Base-by-base conservation (phyloP, 2,329 filamentous ascomycete species). In the Cladosporium sp. region DNA sequence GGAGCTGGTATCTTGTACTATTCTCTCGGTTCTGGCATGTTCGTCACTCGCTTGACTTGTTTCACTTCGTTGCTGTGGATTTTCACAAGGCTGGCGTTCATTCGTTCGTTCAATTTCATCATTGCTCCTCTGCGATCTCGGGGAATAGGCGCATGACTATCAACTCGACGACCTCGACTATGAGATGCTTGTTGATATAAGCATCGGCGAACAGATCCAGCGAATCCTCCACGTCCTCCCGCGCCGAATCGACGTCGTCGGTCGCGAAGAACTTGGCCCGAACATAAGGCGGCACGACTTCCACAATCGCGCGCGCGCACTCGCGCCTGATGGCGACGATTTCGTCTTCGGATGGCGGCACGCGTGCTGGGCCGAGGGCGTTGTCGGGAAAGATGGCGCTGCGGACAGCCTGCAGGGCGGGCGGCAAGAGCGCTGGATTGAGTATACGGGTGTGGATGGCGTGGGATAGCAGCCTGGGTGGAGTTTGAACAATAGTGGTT, bases 131-230 rank as follows among this genome's bases (percentile, higher is more conserved):
- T 48, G 78, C 78, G 61, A 97, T 68, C 71, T 99, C 93, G 4
- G 93, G 93, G 64, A 96, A 80, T 55, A 97, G 69, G 57, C 86
- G 82, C 51, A 89, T 80, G n/a, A 96, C 74, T 2, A 96, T 67
- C 52, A 92, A 71, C 71, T 99, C 93, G 29, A 97, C 72, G 42
- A 93, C 76, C 39, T 82, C 78, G 64, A 95, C 96, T 59, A 96
- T 74, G 27, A 97, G 73, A 71, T 96, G 90, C 72, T 91, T 95
- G 71, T 99, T 99, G 70, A 90, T 86, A 71, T 96, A 96, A 45
- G 80, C 76, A 69, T 96, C 90, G 13, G 80, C 81, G 58, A 96
- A 85, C 32, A 91, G 75, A 60, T 86, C 82, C 41, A 97, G 75
- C 29, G 47, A 54, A 19, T 74, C 72, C 48, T 74, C 73, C 20